Conservation (phyloP, 1,139 yeast genomes). For the Yarrowia galli region DNA sequence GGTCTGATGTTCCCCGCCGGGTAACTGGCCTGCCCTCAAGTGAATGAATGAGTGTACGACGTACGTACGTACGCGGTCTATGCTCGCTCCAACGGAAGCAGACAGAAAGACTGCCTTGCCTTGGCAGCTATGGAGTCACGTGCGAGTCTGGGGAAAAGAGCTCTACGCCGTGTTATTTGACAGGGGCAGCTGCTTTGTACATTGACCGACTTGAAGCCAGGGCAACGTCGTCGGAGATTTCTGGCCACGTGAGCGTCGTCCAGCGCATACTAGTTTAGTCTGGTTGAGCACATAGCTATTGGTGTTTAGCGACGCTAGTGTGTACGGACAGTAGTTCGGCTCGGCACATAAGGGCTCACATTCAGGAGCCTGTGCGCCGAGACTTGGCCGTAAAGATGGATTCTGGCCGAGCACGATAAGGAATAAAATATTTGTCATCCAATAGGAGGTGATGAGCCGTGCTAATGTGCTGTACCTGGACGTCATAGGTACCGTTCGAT, state of each 20-base stretch:
- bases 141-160: constrained; percentile 1
- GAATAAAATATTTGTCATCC: constrained; percentile 3
- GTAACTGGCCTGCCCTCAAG: too few species aligned
- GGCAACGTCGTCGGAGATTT: constrained; percentile 2
- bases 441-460: neutral
- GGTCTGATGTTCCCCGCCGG: constrained; percentile 36
- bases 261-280: neutral
- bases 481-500: too few species aligned
- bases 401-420: neutral
- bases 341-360: neutral
- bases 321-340: neutral
- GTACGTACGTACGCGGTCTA: too few species aligned
- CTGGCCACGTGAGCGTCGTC: neutral
- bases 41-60: too few species aligned
- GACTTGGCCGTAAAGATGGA: neutral
- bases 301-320: too few species aligned
- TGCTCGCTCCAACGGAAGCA: constrained; percentile 16
- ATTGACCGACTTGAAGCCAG: neutral
- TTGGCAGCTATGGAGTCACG: neutral
- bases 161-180: constrained; percentile 3
- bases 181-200: neutral
- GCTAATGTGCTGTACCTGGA: too few species aligned
- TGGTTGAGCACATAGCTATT: neutral
- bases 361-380: neutral
- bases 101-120: neutral